A percentile compares a stretch with the other conserved stretches of the same genome.
phyloP scores from a whole-genome alignment of 2,329 filamentous ascomycete genomes.

The Sarocladium brachiariae region DNA sequence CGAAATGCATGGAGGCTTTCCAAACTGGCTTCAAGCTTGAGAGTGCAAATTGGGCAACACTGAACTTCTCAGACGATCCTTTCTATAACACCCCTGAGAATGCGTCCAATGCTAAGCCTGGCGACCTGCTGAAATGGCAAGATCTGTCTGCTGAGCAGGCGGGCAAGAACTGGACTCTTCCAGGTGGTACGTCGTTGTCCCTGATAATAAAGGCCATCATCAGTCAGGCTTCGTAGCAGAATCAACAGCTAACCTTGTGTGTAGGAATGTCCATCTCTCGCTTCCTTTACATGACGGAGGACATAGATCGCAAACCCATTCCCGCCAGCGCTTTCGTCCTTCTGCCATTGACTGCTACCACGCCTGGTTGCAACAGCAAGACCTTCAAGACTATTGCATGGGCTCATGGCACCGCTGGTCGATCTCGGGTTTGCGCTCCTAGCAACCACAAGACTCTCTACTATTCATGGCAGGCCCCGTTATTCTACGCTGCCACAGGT shows the following conservation, averaged over 20 bases:
- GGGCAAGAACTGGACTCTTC: not conserved
- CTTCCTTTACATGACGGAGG: slow-evolving; percentile 3
- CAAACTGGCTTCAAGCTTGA: not conserved
- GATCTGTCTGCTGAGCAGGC: not conserved
- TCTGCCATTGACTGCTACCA: not conserved
- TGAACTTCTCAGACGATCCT: not conserved
- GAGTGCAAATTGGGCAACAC: not conserved
- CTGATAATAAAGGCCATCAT: not conserved
- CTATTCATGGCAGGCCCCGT: slow-evolving; percentile 17
- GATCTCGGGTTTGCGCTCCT: slow-evolving; percentile 16
- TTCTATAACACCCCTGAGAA: slow-evolving; percentile 1
- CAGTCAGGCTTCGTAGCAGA: not conserved
- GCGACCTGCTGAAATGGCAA: not conserved
- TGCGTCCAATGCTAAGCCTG: not conserved
- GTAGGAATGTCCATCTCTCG: not conserved
- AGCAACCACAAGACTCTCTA: slow-evolving; percentile 17
- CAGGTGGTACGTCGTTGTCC: not conserved
- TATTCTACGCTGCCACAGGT: slow-evolving; percentile 20
- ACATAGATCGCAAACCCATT: slow-evolving; percentile 1
- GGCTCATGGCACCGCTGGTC: slow-evolving; percentile 20
- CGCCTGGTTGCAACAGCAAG: slow-evolving; percentile 1
- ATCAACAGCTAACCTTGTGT: not conserved
- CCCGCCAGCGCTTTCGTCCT: slow-evolving; percentile 2
- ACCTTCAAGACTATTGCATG: slow-evolving; percentile 17
- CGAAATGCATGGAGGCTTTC: slow-evolving; percentile 2